Percentiles rank a stretch among this genome's conserved stretches.
These are phyloP conservation scores for Ophiostoma triangulosporum DNA, from an alignment of 2,329 filamentous ascomycete species.

Conservation along the genomic window DNA sequence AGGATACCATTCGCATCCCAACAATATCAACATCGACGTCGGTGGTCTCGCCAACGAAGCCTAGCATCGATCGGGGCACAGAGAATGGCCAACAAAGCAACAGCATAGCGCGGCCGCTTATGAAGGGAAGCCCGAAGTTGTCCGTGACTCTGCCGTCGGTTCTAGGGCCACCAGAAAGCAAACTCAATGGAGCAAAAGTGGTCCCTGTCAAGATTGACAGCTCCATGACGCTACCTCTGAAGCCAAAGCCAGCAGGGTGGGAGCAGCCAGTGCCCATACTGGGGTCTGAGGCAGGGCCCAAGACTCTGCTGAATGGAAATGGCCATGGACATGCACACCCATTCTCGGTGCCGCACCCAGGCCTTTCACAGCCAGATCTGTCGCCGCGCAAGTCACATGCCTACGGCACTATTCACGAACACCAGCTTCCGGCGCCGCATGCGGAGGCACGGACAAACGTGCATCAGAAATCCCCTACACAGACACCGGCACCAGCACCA, in stretches of 20 bases:
- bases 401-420: constrained; percentile 25
- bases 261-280: neutral
- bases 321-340: constrained; percentile 21
- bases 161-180: neutral
- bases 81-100: neutral
- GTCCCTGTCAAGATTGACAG: constrained; percentile 7
- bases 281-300: neutral
- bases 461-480: constrained; percentile 5
- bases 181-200: neutral
- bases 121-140: neutral
- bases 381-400: constrained; percentile 27
- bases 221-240: neutral
- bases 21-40: neutral
- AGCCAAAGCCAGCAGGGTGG: neutral
- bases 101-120: neutral
- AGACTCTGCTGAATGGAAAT: neutral
- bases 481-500: constrained; percentile 2
- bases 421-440: constrained; percentile 18
- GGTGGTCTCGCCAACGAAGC: neutral
- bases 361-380: constrained; percentile 26
- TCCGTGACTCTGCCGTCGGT: neutral
- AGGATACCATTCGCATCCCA: neutral
- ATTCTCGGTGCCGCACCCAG: constrained; percentile 31
- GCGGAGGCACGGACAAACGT: neutral
- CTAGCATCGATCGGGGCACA: neutral